Base-by-base conservation (phyloP, 2,329 filamentous ascomycete genomes). In the Aspergillaceae sp. region DNA sequence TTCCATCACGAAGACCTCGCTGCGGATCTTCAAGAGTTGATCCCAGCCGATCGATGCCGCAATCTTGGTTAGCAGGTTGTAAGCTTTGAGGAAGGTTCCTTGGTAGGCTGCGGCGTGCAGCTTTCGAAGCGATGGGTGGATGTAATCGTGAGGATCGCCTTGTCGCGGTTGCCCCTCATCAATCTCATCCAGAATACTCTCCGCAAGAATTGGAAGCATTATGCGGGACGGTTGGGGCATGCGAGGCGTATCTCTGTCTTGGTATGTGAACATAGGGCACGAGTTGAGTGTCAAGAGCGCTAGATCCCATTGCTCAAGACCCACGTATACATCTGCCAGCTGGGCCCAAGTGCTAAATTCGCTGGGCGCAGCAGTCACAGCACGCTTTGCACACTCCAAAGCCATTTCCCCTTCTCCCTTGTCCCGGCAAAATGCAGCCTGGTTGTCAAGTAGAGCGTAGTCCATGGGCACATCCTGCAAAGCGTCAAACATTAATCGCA, bases 251-350 rank as follows among this genome's bases (percentile, higher is more conserved):
- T 98, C 92, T 67, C 96, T 97, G 69, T 98, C 92, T 68, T 97
- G 92, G 67, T 98, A 97, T 5, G 92, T 98, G 67, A 98, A 98
- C 92, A 98, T 98, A 6, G 92, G 92, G 66, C 92, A 98, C 11
- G 92, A 98, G 70, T 98, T 98, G 44, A 98, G 77, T 3, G 92
- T 97, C 4, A 94, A 83, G 27, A 98, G 77, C 0, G 92, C 92
- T 56, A 97, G 82, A 62, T 97, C 92, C 89, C 92, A 98, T 62
- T 94, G 87, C 64, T 98, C 92, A 69, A 94, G 80, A 42, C 84
- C 80, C 46, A 97, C 87, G 57, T 98, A 98, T 30, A 97, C 86
- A 63, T 97, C 88, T 2, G 90, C 90, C 52, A 98, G 70, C 47
- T 90, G 79, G 47, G 92, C 91, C 92, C 92, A 98, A 0, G 92